Percentiles rank a stretch among this genome's conserved stretches.
Evolutionary conservation across 306 rosid species (phyloP).

Genomic region (Vigna reflexopilosa): DNA sequence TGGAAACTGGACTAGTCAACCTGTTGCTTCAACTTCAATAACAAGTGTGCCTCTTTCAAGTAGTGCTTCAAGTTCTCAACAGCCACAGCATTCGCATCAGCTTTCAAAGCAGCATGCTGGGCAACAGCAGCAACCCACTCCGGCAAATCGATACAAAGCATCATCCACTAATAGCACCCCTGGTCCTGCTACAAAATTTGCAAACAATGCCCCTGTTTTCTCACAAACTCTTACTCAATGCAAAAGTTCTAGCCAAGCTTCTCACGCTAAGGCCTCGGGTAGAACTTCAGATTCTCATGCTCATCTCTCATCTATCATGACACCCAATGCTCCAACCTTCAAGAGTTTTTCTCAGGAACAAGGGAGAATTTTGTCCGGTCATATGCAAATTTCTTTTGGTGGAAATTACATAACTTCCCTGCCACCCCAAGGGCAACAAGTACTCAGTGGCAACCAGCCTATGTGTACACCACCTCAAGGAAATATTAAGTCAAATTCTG

Average conservation of each 20-base stretch:
- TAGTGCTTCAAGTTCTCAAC: constrained; percentile 61
- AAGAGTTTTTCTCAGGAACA: constrained; percentile 53
- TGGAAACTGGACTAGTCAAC: constrained; percentile 59
- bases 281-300: constrained; percentile 46
- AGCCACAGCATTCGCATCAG: constrained; percentile 54
- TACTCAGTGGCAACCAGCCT: constrained; percentile 44
- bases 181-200: constrained; percentile 49
- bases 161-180: constrained; percentile 40
- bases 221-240: constrained; percentile 52
- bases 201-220: constrained; percentile 53
- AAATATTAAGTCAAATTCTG: constrained; percentile 40
- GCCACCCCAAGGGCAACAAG: constrained; percentile 50
- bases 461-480: constrained; percentile 39
- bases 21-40: constrained; percentile 49
- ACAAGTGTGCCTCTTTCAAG: constrained; percentile 50
- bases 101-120: constrained; percentile 57
- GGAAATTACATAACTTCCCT: constrained; percentile 56
- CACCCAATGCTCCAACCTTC: constrained; percentile 45
- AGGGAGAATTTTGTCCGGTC: constrained; percentile 61
- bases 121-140: constrained; percentile 59
- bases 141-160: constrained; percentile 44
- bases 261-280: constrained; percentile 54
- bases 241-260: constrained; percentile 52
- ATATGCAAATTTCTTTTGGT: constrained; percentile 71
- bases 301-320: constrained; percentile 41